Base-by-base conservation (phyloP, 441 rosid genomes). In the Erysimum cheiri region DNA sequence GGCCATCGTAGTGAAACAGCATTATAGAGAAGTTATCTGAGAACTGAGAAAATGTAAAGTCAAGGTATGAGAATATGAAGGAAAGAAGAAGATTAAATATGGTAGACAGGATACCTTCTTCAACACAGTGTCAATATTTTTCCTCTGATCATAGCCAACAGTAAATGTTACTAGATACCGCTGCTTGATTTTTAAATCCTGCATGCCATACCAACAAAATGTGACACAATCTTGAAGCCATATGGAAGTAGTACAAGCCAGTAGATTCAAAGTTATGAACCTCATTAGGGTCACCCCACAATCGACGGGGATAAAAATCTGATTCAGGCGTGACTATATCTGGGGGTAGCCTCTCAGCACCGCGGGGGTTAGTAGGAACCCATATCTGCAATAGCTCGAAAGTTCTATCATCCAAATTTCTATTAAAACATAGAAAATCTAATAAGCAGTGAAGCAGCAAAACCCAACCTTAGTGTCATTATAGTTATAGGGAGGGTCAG, bases 291-390 rank as follows among this genome's bases (percentile, higher is more conserved):
- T 74, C 82, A 71, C 97, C 98, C 98, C 98, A 96, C 71, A 91
- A 76, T 40, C 96, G 87, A 60, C 86, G 96, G 37, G 83, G 91
- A 49, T 83, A 88, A 41, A 89, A 83, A 75, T 96, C 98, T 9
- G 98, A 93, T 82, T 89, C 87, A 24, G 94, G 57, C 19, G 56
- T 84, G 58, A 96, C 75, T 56, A 96, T 96, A 60, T 83, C 96
- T 17, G 97, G 96, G 5, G 99, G 94, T 41, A 96, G 84, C 80
- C 93, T 85, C 77, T 96, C 96, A 81, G 98, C 94, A 29, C 98
- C 99, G 49, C 85, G 88, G 24, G 98, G 99, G 78, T 96, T 96
- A 78, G 87, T 82, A 10, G 96, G 87, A 74, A 82, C 84, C 99
- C 99, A 96, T 65, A 93, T 89, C 98, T 96, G 78, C 78, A 64